phyloP scores from a whole-genome alignment of 83 land plant genomes.

The Isoetes engelmannii region DNA sequence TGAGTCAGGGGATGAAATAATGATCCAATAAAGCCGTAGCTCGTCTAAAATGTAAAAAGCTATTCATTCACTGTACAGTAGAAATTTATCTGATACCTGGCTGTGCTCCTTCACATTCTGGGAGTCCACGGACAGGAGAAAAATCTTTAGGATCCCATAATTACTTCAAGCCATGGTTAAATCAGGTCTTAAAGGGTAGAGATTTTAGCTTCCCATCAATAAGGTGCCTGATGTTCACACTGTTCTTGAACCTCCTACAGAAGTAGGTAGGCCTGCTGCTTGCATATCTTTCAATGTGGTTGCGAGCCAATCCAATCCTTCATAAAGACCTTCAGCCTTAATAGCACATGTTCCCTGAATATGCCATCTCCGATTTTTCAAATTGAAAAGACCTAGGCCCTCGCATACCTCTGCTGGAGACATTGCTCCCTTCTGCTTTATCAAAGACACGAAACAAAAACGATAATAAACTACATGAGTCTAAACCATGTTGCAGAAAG shows the following conservation, averaged over 20 bases:
- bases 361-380: conserved; percentile 82
- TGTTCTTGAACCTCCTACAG: conserved; percentile 43
- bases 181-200: too few species aligned
- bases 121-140: too few species aligned
- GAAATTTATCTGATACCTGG: too few species aligned
- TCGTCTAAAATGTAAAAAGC: too few species aligned
- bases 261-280: conserved; percentile 56
- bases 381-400: conserved; percentile 71
- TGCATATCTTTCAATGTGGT: conserved; percentile 65
- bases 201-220: too few species aligned
- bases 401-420: conserved; percentile 80
- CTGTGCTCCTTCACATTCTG: too few species aligned
- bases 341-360: conserved; percentile 92
- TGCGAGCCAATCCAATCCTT: conserved; percentile 90
- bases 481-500: not conserved
- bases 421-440: conserved; percentile 81
- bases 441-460: not conserved
- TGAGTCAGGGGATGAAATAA: too few species aligned
- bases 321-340: conserved; percentile 86
- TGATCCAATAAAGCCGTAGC: too few species aligned
- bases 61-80: too few species aligned
- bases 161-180: too few species aligned
- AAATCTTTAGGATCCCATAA: too few species aligned
- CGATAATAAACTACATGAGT: not conserved
- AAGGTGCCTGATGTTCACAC: not conserved